A percentile compares a stretch with the other conserved stretches of the same genome.
These are phyloP conservation scores for Scheffersomyces spartinae DNA, from an alignment of 805 yeast genomes.

Conservation along the genomic window DNA sequence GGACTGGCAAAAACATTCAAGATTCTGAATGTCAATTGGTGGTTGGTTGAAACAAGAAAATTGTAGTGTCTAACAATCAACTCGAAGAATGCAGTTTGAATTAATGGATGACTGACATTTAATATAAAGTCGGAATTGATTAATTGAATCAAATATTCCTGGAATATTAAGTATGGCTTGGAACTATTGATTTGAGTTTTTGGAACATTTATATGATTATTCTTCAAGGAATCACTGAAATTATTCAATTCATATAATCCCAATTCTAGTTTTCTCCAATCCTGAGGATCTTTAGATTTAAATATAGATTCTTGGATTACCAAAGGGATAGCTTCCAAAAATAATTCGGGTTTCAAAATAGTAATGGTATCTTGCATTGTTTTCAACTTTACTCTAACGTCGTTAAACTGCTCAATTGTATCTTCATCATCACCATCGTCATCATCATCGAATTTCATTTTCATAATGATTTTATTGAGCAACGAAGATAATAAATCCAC, in stretches of 20 bases:
- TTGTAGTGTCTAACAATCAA: conserved; percentile 68
- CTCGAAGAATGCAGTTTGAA: conserved; percentile 77
- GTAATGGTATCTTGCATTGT: conserved; percentile 77
- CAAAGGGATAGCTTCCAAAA: conserved; percentile 45
- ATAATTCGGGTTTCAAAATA: conserved; percentile 44
- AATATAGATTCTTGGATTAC: conserved; percentile 43
- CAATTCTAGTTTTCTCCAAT: conserved; percentile 80
- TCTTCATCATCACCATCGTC: conserved; percentile 56
- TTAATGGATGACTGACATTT: conserved; percentile 60
- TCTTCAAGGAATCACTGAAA: conserved; percentile 69
- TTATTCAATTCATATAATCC: conserved; percentile 76
- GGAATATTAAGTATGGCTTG: conserved; percentile 51
- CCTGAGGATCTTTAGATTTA: conserved; percentile 14
- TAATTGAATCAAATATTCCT: conserved; percentile 47
- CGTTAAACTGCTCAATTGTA: conserved; percentile 65
- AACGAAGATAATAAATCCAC: conserved; percentile 49
- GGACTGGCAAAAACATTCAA: conserved; percentile 71
- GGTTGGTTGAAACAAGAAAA: conserved; percentile 36
- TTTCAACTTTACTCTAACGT: conserved; percentile 63
- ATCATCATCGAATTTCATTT: conserved; percentile 74
- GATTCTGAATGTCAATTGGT: conserved; percentile 46
- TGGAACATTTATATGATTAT: conserved; percentile 61
- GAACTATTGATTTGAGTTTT: conserved; percentile 55
- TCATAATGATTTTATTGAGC: conserved; percentile 57
- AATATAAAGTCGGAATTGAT: conserved; percentile 36